These are phyloP conservation scores for Kappamyces sp. DNA, from an alignment of 192 early-diverging fungal genomes.

Conservation along the genomic window DNA sequence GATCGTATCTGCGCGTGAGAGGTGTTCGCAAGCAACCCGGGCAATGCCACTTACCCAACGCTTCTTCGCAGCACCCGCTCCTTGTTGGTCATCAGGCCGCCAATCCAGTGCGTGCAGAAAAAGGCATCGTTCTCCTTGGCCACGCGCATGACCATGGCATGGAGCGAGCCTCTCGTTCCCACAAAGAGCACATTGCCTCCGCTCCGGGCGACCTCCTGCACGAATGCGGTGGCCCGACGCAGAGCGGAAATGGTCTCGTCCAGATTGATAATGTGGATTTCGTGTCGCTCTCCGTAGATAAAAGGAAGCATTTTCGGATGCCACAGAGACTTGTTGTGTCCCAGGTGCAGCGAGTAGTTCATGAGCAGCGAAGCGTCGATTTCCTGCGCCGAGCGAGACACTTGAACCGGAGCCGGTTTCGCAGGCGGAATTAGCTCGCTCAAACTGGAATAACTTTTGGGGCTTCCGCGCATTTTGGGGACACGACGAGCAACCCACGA, in stretches of 20 bases:
- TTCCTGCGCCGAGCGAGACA: no score
- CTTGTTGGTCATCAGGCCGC: conserved; percentile 84
- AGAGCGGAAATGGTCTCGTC: conserved; percentile 83
- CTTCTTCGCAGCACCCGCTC: conserved; percentile 59
- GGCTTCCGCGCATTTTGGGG: no score
- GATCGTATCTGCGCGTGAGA: background rate
- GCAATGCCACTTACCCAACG: conserved; percentile 22
- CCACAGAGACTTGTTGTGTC: conserved; percentile 71
- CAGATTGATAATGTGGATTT: conserved; percentile 89
- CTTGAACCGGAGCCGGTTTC: no score
- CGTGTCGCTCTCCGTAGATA: conserved; percentile 83
- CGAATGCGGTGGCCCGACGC: conserved; percentile 72
- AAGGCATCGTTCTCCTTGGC: conserved; percentile 70
- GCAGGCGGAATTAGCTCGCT: no score
- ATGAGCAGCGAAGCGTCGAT: conserved; percentile 25
- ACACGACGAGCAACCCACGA: no score
- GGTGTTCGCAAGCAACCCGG: no score
- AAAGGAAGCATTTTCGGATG: conserved; percentile 77
- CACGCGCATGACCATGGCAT: conserved; percentile 65
- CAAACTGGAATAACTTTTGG: no score
- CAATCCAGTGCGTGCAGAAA: conserved; percentile 76
- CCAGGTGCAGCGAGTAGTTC: conserved; percentile 83
- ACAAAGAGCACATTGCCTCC: conserved; percentile 85
- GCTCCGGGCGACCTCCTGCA: conserved; percentile 59
- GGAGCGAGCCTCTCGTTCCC: conserved; percentile 66